Base-by-base conservation (phyloP, 192 early-diverging fungal species). In the Backusella macrospora region DNA sequence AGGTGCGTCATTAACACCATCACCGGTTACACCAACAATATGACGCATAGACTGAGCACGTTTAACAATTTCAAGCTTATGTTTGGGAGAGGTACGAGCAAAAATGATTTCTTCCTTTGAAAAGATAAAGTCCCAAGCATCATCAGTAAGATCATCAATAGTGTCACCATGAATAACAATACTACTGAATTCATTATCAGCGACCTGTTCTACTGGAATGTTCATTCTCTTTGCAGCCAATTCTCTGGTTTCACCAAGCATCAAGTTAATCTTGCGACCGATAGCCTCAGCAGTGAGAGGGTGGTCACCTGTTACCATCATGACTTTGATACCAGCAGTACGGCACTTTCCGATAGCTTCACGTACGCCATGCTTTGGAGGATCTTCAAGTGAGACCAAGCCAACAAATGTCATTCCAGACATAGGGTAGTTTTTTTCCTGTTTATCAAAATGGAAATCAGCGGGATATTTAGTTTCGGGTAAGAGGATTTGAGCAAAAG, bases 241-340 rank as follows among this genome's bases (percentile, higher is more conserved):
- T 29, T 91, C 90, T 78, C 91, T 92, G 10, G 96, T 97, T 75
- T 99, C 97, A 42, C 87, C 88, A 9, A 98, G 71, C 74, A 99
- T 87, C 82, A 99, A 82, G 82, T 98, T 98, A 83, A 97, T 99
- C 82, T 97, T 96, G 73, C 96, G 90, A 5, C 92, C 96, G 77
- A 99, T 97, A 21, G 96, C 94, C 85, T 97, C 96, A 29, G 96
- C 96, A 4, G 96, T 98, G 76, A 97, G 87, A 55, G 95, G 94
- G 78, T 96, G 94, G 81, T 98, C 96, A 81, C 95, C 96, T 43
- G 97, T 99, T n/a, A 99, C 95, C 96, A 99, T 98, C 87, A 99
- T 94, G 46, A 99, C 95, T 78, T 93, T 92, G 83, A 99, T 93
- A 72, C 97, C 97, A 13, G 97, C 97, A 38, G 81, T 84, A 70